Conservation (phyloP, 805 yeast species). For the Metschnikowia vanudenii region DNA sequence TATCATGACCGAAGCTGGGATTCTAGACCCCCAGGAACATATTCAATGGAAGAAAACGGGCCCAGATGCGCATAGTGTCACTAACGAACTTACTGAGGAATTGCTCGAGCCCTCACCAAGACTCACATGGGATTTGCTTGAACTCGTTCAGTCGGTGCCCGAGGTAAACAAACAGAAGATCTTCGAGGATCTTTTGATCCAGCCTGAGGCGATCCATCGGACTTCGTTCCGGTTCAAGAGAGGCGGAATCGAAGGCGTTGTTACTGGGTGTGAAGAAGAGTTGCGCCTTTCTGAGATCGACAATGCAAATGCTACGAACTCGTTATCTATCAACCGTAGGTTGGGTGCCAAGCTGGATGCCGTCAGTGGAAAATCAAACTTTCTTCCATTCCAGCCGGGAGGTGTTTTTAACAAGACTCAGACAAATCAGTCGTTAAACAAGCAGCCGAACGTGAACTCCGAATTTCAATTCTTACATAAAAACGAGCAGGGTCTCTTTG, state of each 20-base stretch:
- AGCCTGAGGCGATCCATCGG: constrained; percentile 64
- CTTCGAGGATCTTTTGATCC: constrained; percentile 47
- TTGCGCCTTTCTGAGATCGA: constrained; percentile 43
- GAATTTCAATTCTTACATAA: constrained; percentile 49
- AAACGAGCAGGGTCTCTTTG: constrained; percentile 72
- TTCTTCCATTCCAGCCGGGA: constrained; percentile 91
- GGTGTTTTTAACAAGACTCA: constrained; percentile 46
- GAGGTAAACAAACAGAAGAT: constrained; percentile 34
- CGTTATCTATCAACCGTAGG: constrained; percentile 70
- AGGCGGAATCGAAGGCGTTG: constrained; percentile 69
- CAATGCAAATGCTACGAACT: constrained; percentile 60
- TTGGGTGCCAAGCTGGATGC: constrained; percentile 60
- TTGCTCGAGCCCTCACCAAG: constrained; percentile 62
- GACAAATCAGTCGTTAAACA: constrained; percentile 18
- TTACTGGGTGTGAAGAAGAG: constrained; percentile 63
- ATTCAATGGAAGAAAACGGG: constrained; percentile 2
- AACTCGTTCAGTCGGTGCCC: constrained; percentile 61
- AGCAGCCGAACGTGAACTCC: constrained; percentile 10
- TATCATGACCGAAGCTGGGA: background rate
- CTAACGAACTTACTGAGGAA: constrained; percentile 22
- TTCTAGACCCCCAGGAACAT: constrained; percentile 7
- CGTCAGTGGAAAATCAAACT: constrained; percentile 67
- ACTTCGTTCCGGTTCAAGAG: constrained; percentile 68
- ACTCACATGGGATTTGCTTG: constrained; percentile 70
- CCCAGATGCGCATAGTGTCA: constrained; percentile 1